Conservation (phyloP, 495 filamentous ascomycete species). For the Penicillium coffeae region DNA sequence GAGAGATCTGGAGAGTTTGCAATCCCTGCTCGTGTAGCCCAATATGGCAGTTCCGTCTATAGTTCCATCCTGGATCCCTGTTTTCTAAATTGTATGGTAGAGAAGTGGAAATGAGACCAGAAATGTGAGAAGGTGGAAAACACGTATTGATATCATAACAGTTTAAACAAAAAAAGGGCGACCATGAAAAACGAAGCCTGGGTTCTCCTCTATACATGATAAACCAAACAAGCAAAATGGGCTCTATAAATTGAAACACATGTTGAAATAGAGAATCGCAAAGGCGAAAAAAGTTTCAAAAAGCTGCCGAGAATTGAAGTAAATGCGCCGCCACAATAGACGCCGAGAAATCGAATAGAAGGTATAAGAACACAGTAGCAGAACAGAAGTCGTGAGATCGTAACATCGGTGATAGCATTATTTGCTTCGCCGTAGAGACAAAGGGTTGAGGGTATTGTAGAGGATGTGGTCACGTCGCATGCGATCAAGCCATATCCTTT, state of each 20-base stretch:
- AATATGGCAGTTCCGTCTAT: not conserved
- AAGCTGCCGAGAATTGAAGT: too few relatives aligned
- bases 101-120: not conserved
- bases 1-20: too few relatives aligned
- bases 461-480: not conserved
- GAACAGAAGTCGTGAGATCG: constrained; percentile 1
- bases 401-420: not conserved
- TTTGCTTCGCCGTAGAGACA: not conserved
- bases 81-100: not conserved
- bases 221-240: not conserved
- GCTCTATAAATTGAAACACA: not conserved
- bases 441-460: not conserved
- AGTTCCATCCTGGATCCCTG: not conserved
- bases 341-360: not conserved
- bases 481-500: constrained; percentile 18
- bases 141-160: not conserved
- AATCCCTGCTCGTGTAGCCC: not conserved
- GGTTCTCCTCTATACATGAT: not conserved
- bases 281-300: not conserved
- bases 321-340: not conserved
- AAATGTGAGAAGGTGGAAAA: not conserved
- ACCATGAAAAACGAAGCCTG: not conserved
- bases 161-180: not conserved
- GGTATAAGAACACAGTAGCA: not conserved
- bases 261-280: not conserved